Evolutionary conservation across 371 early-diverging fungal genomes (phyloP), one percentile per base, ranked within the genome.

Genomic region (Haplosporangium sp.): DNA sequence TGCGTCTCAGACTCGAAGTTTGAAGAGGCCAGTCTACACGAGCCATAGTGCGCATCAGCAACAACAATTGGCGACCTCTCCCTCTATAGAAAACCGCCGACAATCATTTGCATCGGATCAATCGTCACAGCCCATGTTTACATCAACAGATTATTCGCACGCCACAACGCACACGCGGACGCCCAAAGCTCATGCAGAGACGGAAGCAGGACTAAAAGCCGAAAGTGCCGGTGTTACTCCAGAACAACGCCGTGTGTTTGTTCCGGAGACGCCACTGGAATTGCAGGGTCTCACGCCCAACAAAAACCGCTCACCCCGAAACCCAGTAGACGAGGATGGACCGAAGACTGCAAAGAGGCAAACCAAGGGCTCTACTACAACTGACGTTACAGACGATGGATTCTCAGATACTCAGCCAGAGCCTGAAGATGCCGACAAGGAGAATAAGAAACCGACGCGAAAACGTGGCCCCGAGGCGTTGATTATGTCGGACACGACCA

Each of bases 71-170:
- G 42, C 38, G 13, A 36, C 36, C 1, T 18, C 45, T 0, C 21
- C 59, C 18, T 20, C 61, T 46, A 13, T 36, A 13, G 37, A 13
- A 13, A 42, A 36, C 29, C 55, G 21, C 36, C 16, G n/a, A 29
- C 23, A 0, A 37, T 46, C 50, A 36, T 56, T 63, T 48, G 59
- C 29, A 6, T 71, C 72, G 23, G 67, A 77, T 46, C 72, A 60
- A 45, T 77, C 77, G 5, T 77, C 77, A 3, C 71, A 70, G 14
- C 67, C 72, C 29, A 74, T 74, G 60, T 75, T 70, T 55, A 70
- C 69, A 13, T 60, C 64, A 1, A 55, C 47, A 0, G 69, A 63
- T 45, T 55, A 42, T 41, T 16, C 46, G 38, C 6, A 23, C 38
- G 16, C 16, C 29, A 42, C 46, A 47, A 47, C 14, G 14, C 50